Base-by-base conservation (phyloP, 257 asterid species). In the Dorcoceras hygrometricum region DNA sequence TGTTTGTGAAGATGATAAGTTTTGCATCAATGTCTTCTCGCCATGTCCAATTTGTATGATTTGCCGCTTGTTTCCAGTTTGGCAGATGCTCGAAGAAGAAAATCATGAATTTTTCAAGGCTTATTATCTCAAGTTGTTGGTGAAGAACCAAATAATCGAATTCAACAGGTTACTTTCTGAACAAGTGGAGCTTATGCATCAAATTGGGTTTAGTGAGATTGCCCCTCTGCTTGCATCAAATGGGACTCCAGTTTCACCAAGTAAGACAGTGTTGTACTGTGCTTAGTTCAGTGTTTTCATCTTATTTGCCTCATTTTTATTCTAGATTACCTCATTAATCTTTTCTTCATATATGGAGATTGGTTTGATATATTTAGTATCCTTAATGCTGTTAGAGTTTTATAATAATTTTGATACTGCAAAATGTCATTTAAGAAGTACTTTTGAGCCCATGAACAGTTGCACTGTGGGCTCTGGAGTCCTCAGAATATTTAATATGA, bases 71-170 rank as follows among this genome's bases (percentile, higher is more conserved):
- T 75, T 77, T 82, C 73, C 89, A 93, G 98, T 93, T 69, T 93
- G 98, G 98, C 85, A 78, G 78, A 83, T 76, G 77, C 95, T 93
- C 66, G 96, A 89, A 77, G 80, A 82, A 67, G 87, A 88, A 76
- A 84, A 93, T 77, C 91, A 66, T 48, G 96, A 84, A 1, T 89
- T 93, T 76, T 90, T 93, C 78, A 76, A 80, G 82, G 94, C 89
- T 62, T 93, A 93, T 75, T 83, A 84, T 71, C 78, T 87, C 34
- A 83, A 83, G 68, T 65, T 89, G 81, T 67, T 80, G 79, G 91
- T 89, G 71, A 84, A 92, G 76, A 87, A 84, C 36, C 98, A 92
- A 81, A 92, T 92, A 62, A 20, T 83, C 81, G 91, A 85, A 70
- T 92, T 87, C 85, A 92, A 92, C 76, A 85, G 80, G 78, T 71